These are phyloP conservation scores for Diaporthe ilicicola DNA, from an alignment of 2,329 filamentous ascomycete genomes.

Conservation along the genomic window DNA sequence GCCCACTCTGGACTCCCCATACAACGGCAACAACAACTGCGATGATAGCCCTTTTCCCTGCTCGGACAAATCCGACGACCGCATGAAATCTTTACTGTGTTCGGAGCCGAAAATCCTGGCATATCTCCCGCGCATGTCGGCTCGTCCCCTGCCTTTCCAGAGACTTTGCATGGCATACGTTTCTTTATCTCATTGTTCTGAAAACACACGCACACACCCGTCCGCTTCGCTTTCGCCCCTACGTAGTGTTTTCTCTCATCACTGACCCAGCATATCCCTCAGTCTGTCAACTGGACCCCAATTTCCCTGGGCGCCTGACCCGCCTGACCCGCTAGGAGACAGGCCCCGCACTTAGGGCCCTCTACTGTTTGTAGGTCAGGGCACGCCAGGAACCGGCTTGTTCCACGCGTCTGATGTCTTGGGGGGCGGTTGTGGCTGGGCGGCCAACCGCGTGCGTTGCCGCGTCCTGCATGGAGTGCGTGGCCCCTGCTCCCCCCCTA, in stretches of 20 bases:
- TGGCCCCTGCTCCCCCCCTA: background rate
- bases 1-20: background rate
- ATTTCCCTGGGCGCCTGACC: background rate
- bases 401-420: background rate
- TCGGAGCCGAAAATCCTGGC: background rate
- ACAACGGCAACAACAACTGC: no score
- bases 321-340: background rate
- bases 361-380: background rate
- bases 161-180: background rate
- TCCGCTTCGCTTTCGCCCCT: background rate
- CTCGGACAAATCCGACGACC: constrained; percentile 1
- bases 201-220: background rate
- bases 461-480: background rate
- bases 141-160: background rate
- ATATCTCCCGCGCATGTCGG: background rate
- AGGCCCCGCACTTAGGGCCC: background rate
- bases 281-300: background rate
- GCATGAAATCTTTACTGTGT: background rate
- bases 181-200: background rate
- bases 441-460: background rate
- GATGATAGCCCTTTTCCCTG: background rate
- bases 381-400: constrained; percentile 16
- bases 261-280: constrained; percentile 4
- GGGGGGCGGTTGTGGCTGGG: background rate
- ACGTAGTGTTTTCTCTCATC: background rate